These are phyloP conservation scores for Sporothrix dimorphospora DNA, from an alignment of 2,329 filamentous ascomycete genomes.

Conservation along the genomic window DNA sequence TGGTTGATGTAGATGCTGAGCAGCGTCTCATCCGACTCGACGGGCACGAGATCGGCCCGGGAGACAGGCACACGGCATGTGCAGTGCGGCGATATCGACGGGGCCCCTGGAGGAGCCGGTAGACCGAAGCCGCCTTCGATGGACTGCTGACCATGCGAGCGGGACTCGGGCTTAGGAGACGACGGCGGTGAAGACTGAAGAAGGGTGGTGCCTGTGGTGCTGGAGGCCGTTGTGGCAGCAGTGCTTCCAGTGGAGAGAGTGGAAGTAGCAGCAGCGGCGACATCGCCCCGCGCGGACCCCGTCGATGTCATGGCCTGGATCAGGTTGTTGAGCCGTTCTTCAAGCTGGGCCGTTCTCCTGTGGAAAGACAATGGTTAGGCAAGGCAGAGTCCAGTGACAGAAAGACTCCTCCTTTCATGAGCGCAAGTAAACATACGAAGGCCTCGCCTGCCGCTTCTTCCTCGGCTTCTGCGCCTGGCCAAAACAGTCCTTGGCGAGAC, in stretches of 20 bases:
- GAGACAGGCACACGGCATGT: conserved; percentile 4
- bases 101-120: background rate
- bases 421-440: background rate
- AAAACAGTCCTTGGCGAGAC: conserved; percentile 12
- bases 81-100: background rate
- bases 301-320: conserved; percentile 16
- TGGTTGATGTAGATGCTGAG: conserved; percentile 2
- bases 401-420: too few species aligned
- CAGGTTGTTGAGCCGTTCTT: conserved; percentile 13
- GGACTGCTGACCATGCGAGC: background rate
- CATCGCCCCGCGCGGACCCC: background rate
- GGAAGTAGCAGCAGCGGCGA: background rate
- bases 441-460: conserved; percentile 11
- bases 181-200: background rate
- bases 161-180: background rate
- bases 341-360: background rate
- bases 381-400: too few species aligned
- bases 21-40: background rate
- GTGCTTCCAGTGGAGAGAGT: background rate
- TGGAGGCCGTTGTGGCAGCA: background rate
- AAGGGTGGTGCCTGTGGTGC: background rate
- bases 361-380: background rate
- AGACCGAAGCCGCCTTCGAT: background rate
- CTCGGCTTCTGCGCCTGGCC: conserved; percentile 6
- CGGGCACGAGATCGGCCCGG: background rate